Conservation (phyloP, 176 grass and related monocot species). For the Hsuehochloa calcarea region DNA sequence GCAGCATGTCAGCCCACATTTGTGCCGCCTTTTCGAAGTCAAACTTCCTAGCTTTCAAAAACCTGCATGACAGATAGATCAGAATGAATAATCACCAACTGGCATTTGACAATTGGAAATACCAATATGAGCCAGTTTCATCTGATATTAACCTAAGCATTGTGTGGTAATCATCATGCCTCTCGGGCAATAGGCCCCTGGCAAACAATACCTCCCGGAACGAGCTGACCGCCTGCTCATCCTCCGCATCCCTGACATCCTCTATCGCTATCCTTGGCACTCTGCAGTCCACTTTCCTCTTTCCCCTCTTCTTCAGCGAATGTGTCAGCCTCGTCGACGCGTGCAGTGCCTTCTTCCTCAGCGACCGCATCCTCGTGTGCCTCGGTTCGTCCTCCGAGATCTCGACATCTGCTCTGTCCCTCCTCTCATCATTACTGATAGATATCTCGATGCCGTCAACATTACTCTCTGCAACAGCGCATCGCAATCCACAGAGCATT, state of each 20-base stretch:
- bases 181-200: conserved; percentile 69
- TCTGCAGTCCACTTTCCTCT: conserved; percentile 77
- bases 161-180: conserved; percentile 88
- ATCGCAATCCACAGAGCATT: neutral
- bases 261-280: conserved; percentile 71
- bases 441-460: conserved; percentile 42
- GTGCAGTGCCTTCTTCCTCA: conserved; percentile 81
- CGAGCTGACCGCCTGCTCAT: conserved; percentile 66
- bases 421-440: conserved; percentile 58
- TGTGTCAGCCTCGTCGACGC: conserved; percentile 81
- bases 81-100: conserved; percentile 31
- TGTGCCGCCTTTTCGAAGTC: conserved; percentile 80
- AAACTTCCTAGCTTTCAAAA: conserved; percentile 95
- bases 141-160: conserved; percentile 63
- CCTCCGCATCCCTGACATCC: conserved; percentile 86
- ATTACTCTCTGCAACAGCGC: conserved; percentile 35
- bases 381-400: conserved; percentile 69
- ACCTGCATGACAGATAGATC: conserved; percentile 52
- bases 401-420: conserved; percentile 58
- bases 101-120: conserved; percentile 29
- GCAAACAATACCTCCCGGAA: conserved; percentile 78
- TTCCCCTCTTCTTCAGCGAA: conserved; percentile 95
- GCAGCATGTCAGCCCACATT: conserved; percentile 96
- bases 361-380: conserved; percentile 64
- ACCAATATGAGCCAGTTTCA: neutral